Conservation (phyloP, 495 filamentous ascomycete genomes). For the Cladorrhinum samala region DNA sequence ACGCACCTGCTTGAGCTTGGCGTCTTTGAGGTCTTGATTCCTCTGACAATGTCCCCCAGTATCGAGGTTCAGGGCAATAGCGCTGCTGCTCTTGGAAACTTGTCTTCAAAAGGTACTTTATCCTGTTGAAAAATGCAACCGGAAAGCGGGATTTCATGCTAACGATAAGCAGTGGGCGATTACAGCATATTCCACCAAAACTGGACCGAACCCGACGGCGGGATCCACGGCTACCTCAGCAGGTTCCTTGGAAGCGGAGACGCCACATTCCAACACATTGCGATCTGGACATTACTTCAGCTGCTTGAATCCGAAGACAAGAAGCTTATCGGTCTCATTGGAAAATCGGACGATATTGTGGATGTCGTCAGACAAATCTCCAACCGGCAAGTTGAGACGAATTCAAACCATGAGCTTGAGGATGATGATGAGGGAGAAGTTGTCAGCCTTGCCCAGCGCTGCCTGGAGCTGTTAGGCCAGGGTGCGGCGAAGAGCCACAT, state of each 20-base stretch:
- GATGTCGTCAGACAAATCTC: slow-evolving; percentile 85
- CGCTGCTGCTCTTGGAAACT: slow-evolving; percentile 87
- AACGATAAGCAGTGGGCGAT: slow-evolving; percentile 66
- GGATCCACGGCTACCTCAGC: slow-evolving; percentile 89
- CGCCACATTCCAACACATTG: slow-evolving; percentile 97
- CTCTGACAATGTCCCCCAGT: slow-evolving; percentile 87
- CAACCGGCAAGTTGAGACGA: slow-evolving; percentile 70
- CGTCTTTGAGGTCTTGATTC: slow-evolving; percentile 94
- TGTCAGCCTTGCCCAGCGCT: slow-evolving; percentile 82
- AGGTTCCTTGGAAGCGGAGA: slow-evolving; percentile 92
- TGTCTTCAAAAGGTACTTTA: slow-evolving; percentile 99
- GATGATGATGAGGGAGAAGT: slow-evolving; percentile 90
- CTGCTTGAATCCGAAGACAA: slow-evolving; percentile 90
- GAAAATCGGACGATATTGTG: slow-evolving; percentile 80
- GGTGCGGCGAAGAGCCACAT: slow-evolving; percentile 48
- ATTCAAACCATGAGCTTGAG: slow-evolving; percentile 75
- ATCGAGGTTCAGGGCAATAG: slow-evolving; percentile 99
- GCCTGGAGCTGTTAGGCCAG: slow-evolving; percentile 76
- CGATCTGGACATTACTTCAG: slow-evolving; percentile 95
- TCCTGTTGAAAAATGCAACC: no score
- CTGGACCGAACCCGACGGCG: slow-evolving; percentile 87
- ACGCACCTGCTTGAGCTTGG: slow-evolving; percentile 84
- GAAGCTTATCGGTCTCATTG: slow-evolving; percentile 75
- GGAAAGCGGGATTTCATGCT: no score
- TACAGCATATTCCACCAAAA: slow-evolving; percentile 93